A percentile compares a stretch with the other conserved stretches of the same genome.
Evolutionary conservation across 495 filamentous ascomycete genomes (phyloP).

Genomic region (Staphylotrichum longicolle): DNA sequence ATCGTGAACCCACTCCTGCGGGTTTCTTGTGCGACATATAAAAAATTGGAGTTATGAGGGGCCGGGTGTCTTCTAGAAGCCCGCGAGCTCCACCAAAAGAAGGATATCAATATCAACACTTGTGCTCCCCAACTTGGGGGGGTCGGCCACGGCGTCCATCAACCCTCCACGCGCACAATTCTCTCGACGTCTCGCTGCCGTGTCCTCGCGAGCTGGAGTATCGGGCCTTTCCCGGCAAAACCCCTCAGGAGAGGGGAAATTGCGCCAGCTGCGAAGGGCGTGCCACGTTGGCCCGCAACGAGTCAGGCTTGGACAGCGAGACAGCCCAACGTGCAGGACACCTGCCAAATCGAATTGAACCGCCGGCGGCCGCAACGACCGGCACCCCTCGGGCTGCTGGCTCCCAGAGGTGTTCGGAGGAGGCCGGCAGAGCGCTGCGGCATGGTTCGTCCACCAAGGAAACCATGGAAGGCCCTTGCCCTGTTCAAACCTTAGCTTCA

Average conservation of each 20-base stretch:
- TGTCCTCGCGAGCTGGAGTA: slow-evolving; percentile 3
- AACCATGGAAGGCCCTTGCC: neutral
- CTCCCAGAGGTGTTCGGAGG: slow-evolving; percentile 15
- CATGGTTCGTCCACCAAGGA: slow-evolving; percentile 12
- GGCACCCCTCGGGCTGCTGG: slow-evolving; percentile 21
- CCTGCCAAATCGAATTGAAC: slow-evolving; percentile 29
- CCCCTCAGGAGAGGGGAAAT: neutral
- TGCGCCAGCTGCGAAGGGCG: slow-evolving; percentile 20
- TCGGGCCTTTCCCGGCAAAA: slow-evolving; percentile 15
- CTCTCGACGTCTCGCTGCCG: neutral
- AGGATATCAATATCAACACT: neutral
- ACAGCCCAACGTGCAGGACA: slow-evolving; percentile 15
- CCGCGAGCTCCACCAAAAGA: slow-evolving; percentile 25
- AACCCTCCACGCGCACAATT: neutral
- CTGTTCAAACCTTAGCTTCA: slow-evolving; percentile 9
- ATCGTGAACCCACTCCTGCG: slow-evolving; percentile 42
- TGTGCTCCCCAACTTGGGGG: neutral
- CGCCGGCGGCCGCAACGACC: slow-evolving; percentile 16
- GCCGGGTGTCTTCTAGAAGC: slow-evolving; percentile 33
- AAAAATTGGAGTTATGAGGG: slow-evolving; percentile 35
- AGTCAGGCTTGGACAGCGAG: slow-evolving; percentile 27
- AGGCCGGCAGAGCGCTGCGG: neutral
- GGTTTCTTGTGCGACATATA: slow-evolving; percentile 40
- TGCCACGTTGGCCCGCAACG: slow-evolving; percentile 35
- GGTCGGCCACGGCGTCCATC: neutral